Base-by-base conservation (phyloP, 176 grass and related monocot genomes). In the Elymus sibiricus region DNA sequence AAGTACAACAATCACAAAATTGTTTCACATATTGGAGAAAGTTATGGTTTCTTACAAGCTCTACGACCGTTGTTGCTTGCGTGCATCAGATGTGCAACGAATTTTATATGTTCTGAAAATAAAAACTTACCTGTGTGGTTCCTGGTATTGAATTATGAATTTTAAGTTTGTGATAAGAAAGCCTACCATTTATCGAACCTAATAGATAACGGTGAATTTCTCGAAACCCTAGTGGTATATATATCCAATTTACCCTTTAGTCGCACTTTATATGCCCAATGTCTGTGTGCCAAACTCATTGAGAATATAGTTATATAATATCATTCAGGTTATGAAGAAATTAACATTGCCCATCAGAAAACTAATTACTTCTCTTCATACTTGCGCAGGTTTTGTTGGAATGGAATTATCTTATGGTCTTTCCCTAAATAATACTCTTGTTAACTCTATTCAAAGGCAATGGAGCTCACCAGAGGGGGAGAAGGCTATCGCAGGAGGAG, bases 361-460 rank as follows among this genome's bases (percentile, higher is more conserved):
- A 24, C 38, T 90, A 86, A 78, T 32, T 47, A 77, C 17, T 77
- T 32, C 4, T 11, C 2, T 69, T 75, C 60, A 39, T 80, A 16
- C 68, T 21, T 87, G 7, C 49, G 73, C 92, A 99, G 97, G 94
- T 47, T 96, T 96, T 91, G 88, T 99, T 24, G 94, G 97, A 79
- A 93, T 99, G 94, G 97, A 90, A 47, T 79, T 98, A 53, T 95
- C 97, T 27, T 96, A 98, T 91, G 97, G 97, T 31, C 88, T 98
- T 61, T 96, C 97, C 31, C 67, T 99, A 70, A 99, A 99, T 81
- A 88, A 78, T 13, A 91, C 90, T 3, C 83, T 98, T 70, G 86
- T 95, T 60, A 85, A 43, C 67, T 99, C 90, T 35, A 96, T 99
- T 62, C 90, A 99, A 92, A 86, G 94, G n/a, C 90, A 99, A 63